Evolutionary conservation across 169 alveolate genomes (phyloP).

Genomic region (Plasmodium fragile): DNA sequence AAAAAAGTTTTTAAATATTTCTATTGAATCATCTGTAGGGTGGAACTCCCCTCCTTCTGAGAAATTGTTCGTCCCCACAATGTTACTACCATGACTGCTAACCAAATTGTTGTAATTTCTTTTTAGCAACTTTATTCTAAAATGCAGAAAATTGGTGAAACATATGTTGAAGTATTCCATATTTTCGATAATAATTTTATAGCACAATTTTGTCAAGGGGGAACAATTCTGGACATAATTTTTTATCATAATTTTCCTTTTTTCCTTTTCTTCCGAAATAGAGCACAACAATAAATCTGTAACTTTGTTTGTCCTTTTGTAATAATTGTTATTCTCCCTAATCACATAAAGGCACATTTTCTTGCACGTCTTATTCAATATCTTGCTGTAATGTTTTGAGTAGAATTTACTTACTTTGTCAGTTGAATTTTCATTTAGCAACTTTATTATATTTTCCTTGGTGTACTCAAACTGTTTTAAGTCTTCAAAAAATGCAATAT

Average conservation of each 20-base stretch:
- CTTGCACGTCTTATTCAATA: slow-evolving; percentile 41
- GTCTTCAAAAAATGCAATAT: slow-evolving; percentile 72
- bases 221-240: slow-evolving; percentile 19
- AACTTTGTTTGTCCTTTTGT: slow-evolving; percentile 8
- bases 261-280: slow-evolving; percentile 33
- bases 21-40: slow-evolving; percentile 18
- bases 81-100: slow-evolving; percentile 2
- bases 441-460: slow-evolving; percentile 45
- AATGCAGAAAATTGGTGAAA: slow-evolving; percentile 47
- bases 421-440: slow-evolving; percentile 65
- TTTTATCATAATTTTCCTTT: slow-evolving; percentile 40
- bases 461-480: slow-evolving; percentile 65
- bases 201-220: slow-evolving; percentile 66
- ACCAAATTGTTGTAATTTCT: slow-evolving; percentile 44
- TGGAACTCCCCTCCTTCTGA: slow-evolving; percentile 5
- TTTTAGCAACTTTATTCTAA: slow-evolving; percentile 29
- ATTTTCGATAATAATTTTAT: slow-evolving; percentile 61
- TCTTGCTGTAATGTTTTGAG: slow-evolving; percentile 52
- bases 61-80: neutral
- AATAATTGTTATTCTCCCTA: slow-evolving; percentile 24
- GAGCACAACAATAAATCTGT: slow-evolving; percentile 28
- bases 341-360: slow-evolving; percentile 52
- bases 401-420: slow-evolving; percentile 37
- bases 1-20: slow-evolving; percentile 38
- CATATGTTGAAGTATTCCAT: slow-evolving; percentile 68